Evolutionary conservation across 768 basidiomycete species (phyloP).

Genomic region (Coprinellus aureogranulatus): DNA sequence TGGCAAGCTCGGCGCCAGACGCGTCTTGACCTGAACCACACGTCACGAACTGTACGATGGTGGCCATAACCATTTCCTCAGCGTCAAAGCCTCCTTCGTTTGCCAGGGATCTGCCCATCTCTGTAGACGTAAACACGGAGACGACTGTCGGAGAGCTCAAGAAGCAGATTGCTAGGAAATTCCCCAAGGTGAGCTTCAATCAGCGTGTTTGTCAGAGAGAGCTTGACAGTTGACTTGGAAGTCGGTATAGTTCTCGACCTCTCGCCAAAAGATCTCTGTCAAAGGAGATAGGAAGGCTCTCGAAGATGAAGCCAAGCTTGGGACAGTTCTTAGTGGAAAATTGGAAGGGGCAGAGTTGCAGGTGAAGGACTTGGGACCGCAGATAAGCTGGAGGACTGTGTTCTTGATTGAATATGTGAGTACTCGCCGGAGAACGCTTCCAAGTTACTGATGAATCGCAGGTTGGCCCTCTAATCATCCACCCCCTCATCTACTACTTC

Average conservation of each 20-base stretch:
- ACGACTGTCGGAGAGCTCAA: constrained; percentile 73
- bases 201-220: no score
- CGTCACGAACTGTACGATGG: constrained; percentile 22
- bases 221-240: no score
- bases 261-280: constrained; percentile 72
- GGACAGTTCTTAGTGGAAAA: constrained; percentile 48
- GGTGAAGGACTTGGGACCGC: constrained; percentile 89
- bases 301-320: constrained; percentile 60
- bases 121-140: constrained; percentile 45
- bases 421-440: no score
- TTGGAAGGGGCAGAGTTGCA: constrained; percentile 60
- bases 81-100: constrained; percentile 45
- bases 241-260: constrained; percentile 57
- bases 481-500: constrained; percentile 78
- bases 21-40: neutral
- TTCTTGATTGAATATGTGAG: constrained; percentile 95
- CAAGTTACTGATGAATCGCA: no score
- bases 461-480: constrained; percentile 86
- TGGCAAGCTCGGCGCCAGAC: no score
- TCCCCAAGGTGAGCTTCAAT: constrained; percentile 31
- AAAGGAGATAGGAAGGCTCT: constrained; percentile 62
- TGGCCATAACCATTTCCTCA: constrained; percentile 51
- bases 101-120: constrained; percentile 50
- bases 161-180: constrained; percentile 47
- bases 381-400: constrained; percentile 85